Evolutionary conservation across 257 asterid genomes (phyloP).

Genomic region (Gentiana dahurica): DNA sequence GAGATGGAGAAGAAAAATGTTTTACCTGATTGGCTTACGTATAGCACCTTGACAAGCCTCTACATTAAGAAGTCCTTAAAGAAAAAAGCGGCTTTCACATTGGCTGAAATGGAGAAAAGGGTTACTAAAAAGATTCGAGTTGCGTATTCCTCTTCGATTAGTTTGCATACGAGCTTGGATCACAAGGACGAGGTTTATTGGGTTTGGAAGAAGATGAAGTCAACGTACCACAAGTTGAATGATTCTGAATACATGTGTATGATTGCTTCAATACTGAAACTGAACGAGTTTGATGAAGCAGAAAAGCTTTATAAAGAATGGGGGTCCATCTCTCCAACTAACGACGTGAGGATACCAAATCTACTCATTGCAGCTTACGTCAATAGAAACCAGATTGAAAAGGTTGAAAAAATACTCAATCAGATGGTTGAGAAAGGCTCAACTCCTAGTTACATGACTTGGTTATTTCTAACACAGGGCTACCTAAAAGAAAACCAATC

Average conservation of each 20-base stretch:
- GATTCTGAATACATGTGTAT: constrained; percentile 73
- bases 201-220: constrained; percentile 75
- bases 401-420: constrained; percentile 46
- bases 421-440: constrained; percentile 47
- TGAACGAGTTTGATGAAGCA: constrained; percentile 51
- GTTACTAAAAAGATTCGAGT: constrained; percentile 45
- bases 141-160: constrained; percentile 68
- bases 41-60: constrained; percentile 77
- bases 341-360: constrained; percentile 72
- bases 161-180: constrained; percentile 55
- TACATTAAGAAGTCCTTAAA: constrained; percentile 57
- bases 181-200: constrained; percentile 44
- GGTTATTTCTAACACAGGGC: constrained; percentile 86
- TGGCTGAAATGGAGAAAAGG: constrained; percentile 82
- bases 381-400: constrained; percentile 45
- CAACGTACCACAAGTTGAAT: constrained; percentile 47
- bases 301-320: constrained; percentile 66
- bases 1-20: constrained; percentile 50
- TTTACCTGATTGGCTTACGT: constrained; percentile 90
- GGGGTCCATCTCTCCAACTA: constrained; percentile 71
- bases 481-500: constrained; percentile 47
- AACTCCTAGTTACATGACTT: constrained; percentile 63
- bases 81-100: constrained; percentile 55
- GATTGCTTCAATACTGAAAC: constrained; percentile 64
- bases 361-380: constrained; percentile 74